Evolutionary conservation across 106 monocot genomes (phyloP).

Genomic region (Dioscorea alata): DNA sequence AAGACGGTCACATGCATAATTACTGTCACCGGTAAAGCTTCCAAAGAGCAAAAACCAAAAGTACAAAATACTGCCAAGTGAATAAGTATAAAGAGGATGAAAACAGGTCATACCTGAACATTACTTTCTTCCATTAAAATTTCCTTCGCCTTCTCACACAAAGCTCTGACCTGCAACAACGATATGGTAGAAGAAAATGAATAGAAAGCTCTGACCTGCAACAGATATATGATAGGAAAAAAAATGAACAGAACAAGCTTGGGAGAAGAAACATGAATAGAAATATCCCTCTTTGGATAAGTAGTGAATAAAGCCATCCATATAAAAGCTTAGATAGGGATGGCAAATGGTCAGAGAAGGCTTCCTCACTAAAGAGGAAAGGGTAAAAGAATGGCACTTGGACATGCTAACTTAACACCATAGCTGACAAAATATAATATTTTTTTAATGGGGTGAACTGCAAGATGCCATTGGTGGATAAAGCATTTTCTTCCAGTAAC

Average conservation of each 20-base stretch:
- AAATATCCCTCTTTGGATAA: not conserved
- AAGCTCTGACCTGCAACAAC: constrained; percentile 53
- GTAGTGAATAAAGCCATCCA: not conserved
- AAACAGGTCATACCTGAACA: constrained; percentile 64
- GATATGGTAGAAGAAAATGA: not conserved
- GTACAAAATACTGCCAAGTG: not conserved
- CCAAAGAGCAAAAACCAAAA: no score
- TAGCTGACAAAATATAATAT: no score
- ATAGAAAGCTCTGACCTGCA: not conserved
- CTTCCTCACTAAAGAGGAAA: no score
- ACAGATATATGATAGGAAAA: not conserved
- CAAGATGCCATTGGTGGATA: no score
- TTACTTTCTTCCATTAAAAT: constrained; percentile 99
- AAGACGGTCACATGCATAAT: no score
- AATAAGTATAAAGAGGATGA: not conserved
- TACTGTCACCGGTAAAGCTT: no score
- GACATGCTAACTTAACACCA: no score
- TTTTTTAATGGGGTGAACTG: no score
- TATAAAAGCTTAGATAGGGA: not conserved
- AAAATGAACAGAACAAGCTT: not conserved
- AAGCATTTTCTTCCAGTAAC: no score
- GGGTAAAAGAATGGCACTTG: no score
- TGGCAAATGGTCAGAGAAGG: no score
- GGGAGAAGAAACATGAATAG: not conserved
- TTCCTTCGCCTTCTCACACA: constrained; percentile 96